A percentile compares a stretch with the other conserved stretches of the same genome.
These are phyloP conservation scores for Myxozyma neotropica DNA, from an alignment of 805 yeast genomes.

Conservation along the genomic window DNA sequence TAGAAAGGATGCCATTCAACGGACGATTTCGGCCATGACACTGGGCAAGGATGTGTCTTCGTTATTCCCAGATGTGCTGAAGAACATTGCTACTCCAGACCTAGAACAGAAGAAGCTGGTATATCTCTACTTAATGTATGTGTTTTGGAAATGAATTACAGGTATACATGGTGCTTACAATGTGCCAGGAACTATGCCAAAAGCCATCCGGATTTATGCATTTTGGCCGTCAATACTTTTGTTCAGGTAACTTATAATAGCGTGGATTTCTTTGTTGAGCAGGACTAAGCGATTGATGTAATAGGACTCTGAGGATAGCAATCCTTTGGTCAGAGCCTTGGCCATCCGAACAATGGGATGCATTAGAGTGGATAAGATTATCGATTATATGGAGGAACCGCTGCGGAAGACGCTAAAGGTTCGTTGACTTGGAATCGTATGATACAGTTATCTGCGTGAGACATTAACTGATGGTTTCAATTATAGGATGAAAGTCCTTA, in stretches of 20 bases:
- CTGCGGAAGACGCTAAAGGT: constrained; percentile 70
- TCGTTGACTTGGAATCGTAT: neutral
- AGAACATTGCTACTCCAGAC: constrained; percentile 95
- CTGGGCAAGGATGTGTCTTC: constrained; percentile 95
- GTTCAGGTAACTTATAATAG: constrained; percentile 50
- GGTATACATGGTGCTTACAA: neutral
- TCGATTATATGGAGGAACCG: constrained; percentile 92
- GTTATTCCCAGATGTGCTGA: constrained; percentile 91
- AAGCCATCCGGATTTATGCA: constrained; percentile 92
- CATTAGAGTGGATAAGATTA: constrained; percentile 91
- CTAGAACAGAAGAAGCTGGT: constrained; percentile 95
- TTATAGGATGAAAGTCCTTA: constrained; percentile 85
- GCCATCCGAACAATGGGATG: constrained; percentile 99
- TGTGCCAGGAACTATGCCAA: constrained; percentile 75
- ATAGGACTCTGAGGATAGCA: constrained; percentile 88
- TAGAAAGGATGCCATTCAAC: constrained; percentile 92
- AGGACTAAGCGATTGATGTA: neutral
- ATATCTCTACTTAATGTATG: constrained; percentile 79
- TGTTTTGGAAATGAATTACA: neutral
- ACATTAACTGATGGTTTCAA: neutral
- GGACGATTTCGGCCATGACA: constrained; percentile 98
- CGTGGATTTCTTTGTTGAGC: neutral
- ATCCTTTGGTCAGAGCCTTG: constrained; percentile 91
- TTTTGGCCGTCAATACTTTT: constrained; percentile 95
- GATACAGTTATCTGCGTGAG: too few relatives aligned